phyloP scores from a whole-genome alignment of 257 asterid genomes.

The Ilex aquifolium region DNA sequence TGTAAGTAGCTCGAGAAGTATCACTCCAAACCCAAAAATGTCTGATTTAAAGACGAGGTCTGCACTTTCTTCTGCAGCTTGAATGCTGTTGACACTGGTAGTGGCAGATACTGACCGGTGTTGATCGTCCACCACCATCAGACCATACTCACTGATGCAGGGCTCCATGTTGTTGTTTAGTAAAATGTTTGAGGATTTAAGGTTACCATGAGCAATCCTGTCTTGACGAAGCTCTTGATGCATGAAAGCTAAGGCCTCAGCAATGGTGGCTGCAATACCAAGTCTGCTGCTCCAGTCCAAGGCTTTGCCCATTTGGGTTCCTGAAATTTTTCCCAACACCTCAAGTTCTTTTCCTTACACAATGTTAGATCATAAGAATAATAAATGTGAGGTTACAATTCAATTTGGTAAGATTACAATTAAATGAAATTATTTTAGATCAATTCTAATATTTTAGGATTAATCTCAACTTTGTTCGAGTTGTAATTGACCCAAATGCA shows the following conservation, averaged over 20 bases:
- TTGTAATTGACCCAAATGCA: too few relatives aligned
- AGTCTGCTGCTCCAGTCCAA: constrained; percentile 59
- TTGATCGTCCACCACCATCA: constrained; percentile 24
- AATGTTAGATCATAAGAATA: too few relatives aligned
- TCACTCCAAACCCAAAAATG: constrained; percentile 47
- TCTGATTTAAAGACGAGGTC: constrained; percentile 40
- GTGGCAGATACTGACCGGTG: constrained; percentile 7
- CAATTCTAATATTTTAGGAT: too few relatives aligned
- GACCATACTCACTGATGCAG: constrained; percentile 63
- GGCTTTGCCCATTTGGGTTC: constrained; percentile 22
- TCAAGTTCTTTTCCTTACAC: too few relatives aligned
- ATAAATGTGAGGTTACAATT: too few relatives aligned
- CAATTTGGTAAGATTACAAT: too few relatives aligned
- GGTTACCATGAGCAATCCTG: constrained; percentile 63
- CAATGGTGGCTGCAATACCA: constrained; percentile 37
- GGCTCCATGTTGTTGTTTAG: constrained; percentile 53
- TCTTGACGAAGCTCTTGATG: constrained; percentile 49
- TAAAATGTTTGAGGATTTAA: constrained; percentile 69
- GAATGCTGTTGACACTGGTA: constrained; percentile 11
- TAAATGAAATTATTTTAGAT: too few relatives aligned
- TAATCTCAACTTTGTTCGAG: too few relatives aligned
- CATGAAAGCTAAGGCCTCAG: constrained; percentile 57
- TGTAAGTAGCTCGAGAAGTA: constrained; percentile 71
- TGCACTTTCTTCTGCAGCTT: constrained; percentile 23
- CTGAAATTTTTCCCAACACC: constrained; percentile 17